phyloP scores from a whole-genome alignment of 106 monocot species.

The Dioscorea alata region DNA sequence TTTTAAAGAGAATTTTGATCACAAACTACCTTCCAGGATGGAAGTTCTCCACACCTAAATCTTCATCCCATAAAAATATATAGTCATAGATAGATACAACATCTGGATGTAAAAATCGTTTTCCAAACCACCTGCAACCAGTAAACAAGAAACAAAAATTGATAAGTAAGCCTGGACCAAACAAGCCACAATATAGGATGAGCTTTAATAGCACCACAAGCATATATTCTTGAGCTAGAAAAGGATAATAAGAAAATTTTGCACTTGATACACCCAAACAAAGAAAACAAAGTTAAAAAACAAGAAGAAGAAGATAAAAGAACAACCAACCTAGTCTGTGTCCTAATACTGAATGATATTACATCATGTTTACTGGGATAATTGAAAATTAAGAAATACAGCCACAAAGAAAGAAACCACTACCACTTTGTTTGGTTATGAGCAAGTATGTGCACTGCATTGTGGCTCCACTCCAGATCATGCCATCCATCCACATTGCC shows the following conservation, averaged over 20 bases:
- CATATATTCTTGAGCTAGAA: neutral
- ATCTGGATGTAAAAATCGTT: slow-evolving; percentile 91
- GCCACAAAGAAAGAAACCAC: neutral
- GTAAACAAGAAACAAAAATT: neutral
- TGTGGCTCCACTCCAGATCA: slow-evolving; percentile 71
- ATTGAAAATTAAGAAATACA: neutral
- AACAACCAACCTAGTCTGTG: too few species aligned
- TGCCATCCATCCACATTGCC: slow-evolving; percentile 84
- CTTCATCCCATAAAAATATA: slow-evolving; percentile 96
- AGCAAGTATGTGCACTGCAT: slow-evolving; percentile 76
- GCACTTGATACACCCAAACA: neutral
- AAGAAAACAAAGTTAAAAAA: neutral
- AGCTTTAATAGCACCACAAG: neutral
- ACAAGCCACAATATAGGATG: neutral
- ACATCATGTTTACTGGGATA: too few species aligned
- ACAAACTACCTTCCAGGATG: slow-evolving; percentile 68
- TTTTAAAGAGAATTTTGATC: neutral
- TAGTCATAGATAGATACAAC: slow-evolving; percentile 70
- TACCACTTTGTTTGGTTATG: slow-evolving; percentile 96
- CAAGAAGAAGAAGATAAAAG: too few species aligned
- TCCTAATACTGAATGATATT: too few species aligned
- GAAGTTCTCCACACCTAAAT: slow-evolving; percentile 83
- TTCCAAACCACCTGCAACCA: slow-evolving; percentile 93
- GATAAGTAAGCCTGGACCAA: neutral
- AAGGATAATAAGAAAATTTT: neutral